Evolutionary conservation across 208 protist genomes (phyloP), one percentile per base, ranked within the genome.

Genomic region (Acanthamoeba triangularis): DNA sequence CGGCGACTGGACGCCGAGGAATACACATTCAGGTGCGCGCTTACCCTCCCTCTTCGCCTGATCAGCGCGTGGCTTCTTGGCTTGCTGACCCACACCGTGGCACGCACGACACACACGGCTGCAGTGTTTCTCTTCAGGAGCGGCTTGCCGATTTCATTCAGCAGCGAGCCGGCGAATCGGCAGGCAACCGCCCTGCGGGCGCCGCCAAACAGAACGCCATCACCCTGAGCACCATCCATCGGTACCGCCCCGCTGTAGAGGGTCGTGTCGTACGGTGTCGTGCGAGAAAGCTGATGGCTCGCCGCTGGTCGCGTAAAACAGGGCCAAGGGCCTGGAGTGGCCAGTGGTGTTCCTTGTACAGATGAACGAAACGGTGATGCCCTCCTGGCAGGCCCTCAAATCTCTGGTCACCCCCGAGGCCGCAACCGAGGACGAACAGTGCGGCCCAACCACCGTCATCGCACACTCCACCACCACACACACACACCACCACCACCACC

Each of bases 281-380:
- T n/a, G 28, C 28, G 25, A n/a, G 25, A 23, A 2, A 25, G 0
- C 16, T n/a, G 1, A 25, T 10, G 14, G 7, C 25, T 67, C 2
- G 8, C 2, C 61, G 25, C 16, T 23, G 25, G 28, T 11, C 23
- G 25, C 14, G 25, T 3, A 61, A 61, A 16, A 30, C 61, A 67
- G 61, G 25, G 18, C 61, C 14, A 67, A 67, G 25, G 61, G 61
- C 61, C 10, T 67, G 61, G 61, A 82, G 74, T 82, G 74, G 74
- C 37, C 33, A 6, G 74, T 49, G 18, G 74, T 82, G 44, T 82
- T 82, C n/a, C 44, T 82, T 1, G 74, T 82, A 30, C 74, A 82
- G 44, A 41, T 82, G 44, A 82, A 82, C 25, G 74, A 82, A 30
- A 49, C 25, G 23, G 74, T 82, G 35, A 41, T 82, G 33, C 74